Base-by-base conservation (phyloP, 2,329 filamentous ascomycete species). In the Calonectria multiphialidica region DNA sequence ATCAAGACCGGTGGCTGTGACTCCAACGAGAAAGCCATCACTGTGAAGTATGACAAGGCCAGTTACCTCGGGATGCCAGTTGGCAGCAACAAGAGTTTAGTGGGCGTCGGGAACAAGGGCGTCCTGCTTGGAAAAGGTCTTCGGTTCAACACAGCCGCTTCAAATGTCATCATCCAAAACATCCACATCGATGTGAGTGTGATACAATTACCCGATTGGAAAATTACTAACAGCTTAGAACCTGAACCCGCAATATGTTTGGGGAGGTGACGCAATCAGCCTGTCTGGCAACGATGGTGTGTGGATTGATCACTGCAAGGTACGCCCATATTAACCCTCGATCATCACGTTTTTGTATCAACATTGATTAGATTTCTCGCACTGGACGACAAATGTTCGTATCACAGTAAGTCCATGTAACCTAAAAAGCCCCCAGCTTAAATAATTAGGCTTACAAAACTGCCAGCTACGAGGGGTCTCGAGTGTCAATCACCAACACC, bases 101-200 rank as follows among this genome's bases (percentile, higher is more conserved):
- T 91, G 28, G 89, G 90, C 18, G 81, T 85, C 66, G 89, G 89
- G 66, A 82, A 77, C 75, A 83, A 83, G 72, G 89, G 88, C 78
- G 80, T 90, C 23, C 90, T 91, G 77, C 87, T 86, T 76, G 89
- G 89, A 77, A 90, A 90, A 82, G 89, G 89, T 70, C 80, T 90
- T 28, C 86, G 87, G n/a, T 83, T 89, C 28, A 82, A 84, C 57
- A 83, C 83, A 64, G 84, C 84, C n/a, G 85, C 79, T 75, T 80
- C 74, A 68, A 90, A 91, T 80, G 82, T 92, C 79, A 91, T 92
- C 78, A 88, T 91, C 79, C 89, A 90, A 44, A 49, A 49, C 23
- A 49, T 49, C 23, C 45, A 49, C 45, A 49, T 49, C 16, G 45
- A 28, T 28, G 45, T 49, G 45, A 49, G 45, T 49, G 16, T 30